Conservation (phyloP, 176 grass and related monocot species). For the Rhynchospora breviuscula region DNA sequence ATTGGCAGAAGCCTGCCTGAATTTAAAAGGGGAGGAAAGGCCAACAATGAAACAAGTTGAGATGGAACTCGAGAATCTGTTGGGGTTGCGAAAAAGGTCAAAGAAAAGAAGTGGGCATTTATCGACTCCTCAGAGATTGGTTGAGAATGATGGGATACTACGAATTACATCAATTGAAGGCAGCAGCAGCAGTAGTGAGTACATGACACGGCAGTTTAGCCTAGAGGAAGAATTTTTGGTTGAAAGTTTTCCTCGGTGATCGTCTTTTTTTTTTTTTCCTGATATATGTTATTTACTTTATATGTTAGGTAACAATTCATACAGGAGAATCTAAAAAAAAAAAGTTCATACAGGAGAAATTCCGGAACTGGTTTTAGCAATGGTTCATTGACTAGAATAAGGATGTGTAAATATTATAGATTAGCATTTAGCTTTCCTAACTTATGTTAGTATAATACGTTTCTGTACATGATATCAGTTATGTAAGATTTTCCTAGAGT, state of each 20-base stretch:
- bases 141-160: background rate
- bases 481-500: background rate
- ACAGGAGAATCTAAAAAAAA: background rate
- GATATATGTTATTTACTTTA: background rate
- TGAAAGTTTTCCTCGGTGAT: constrained; percentile 16
- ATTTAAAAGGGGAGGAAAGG: constrained; percentile 13
- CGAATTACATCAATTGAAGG: background rate
- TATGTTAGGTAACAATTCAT: background rate
- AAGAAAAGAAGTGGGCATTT: background rate
- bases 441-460: background rate
- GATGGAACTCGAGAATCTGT: constrained; percentile 18
- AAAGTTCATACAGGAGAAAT: background rate
- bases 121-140: constrained; percentile 9
- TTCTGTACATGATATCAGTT: background rate
- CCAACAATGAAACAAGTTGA: constrained; percentile 10
- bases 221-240: constrained; percentile 22
- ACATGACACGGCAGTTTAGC: constrained; percentile 24
- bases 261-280: background rate
- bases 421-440: background rate
- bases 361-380: background rate
- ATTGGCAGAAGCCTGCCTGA: constrained; percentile 23
- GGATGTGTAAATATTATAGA: constrained; percentile 2
- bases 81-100: background rate
- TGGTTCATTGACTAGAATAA: background rate
- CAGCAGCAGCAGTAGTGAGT: background rate